Evolutionary conservation across 768 basidiomycete genomes (phyloP), one percentile per base, ranked within the genome.

Genomic region (Naganishia kalamii): DNA sequence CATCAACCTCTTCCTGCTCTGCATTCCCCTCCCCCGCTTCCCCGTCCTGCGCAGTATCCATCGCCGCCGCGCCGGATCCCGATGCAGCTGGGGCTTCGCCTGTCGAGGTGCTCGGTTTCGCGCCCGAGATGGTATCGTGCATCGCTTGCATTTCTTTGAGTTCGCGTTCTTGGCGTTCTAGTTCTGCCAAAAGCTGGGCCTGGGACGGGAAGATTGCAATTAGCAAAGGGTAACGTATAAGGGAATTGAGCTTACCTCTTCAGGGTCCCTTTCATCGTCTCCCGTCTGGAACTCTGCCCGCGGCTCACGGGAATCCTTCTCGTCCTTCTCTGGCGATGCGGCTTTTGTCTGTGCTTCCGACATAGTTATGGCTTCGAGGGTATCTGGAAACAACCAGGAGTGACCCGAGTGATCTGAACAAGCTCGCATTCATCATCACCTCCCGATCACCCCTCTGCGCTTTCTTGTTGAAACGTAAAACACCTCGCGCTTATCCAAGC

Each of bases 1-100:
- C 77, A 78, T 99, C 96, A 25, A 92, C 86, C 27, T 83, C 80
- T 27, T 86, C 82, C 77, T 85, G 88, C 35, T 93, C 92, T 72
- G 96, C n/a, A n/a, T n/a, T 92, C 71, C 92, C 92, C 44, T 77
- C 83, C 44, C 82, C 74, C 86, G 85, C 70, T 48, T 65, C 71
- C 65, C 85, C 87, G 54, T 30, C 65, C 64, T 51, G 44, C 27
- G 86, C 86, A 0, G 60, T 21, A 10, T 54, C 35, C 27, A 33
- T 59, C 1, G 63, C 62, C 27, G 65, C 67, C n/a, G 65, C 65
- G n/a, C 57, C 61, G 13, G 67, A 61, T 15, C 43, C 29, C 25
- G 54, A 48, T n/a, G n/a, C n/a, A 33, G 60, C 66, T n/a, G 52
- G 65, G 29, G 57, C 67, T 46, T 65, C 66, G 25, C 70, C 71